Evolutionary conservation across 176 grass and related monocot species (phyloP).

Genomic region (Neostapfia colusana): DNA sequence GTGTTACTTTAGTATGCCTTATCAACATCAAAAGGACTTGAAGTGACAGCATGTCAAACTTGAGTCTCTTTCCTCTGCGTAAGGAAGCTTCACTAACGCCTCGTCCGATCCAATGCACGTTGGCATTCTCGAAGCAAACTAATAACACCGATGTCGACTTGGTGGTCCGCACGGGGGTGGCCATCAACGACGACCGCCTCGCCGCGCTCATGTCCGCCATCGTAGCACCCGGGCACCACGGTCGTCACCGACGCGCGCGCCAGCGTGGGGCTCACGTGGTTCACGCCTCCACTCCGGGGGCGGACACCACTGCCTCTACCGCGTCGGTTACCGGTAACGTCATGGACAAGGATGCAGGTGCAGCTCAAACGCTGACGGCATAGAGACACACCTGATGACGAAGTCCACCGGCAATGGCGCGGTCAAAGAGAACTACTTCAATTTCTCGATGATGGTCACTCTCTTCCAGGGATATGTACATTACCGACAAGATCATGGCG

Average conservation of each 20-base stretch:
- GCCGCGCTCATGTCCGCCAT: too few species aligned
- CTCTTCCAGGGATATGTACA: too few species aligned
- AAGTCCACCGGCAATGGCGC: constrained; percentile 81
- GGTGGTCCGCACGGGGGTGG: too few species aligned
- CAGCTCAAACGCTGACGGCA: constrained; percentile 79
- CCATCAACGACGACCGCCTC: too few species aligned
- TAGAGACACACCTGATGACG: constrained; percentile 86
- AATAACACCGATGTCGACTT: too few species aligned
- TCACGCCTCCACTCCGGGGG: too few species aligned
- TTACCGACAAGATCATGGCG: too few species aligned
- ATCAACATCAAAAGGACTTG: neutral
- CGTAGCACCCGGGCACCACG: constrained; percentile 64
- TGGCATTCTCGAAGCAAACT: constrained; percentile 28
- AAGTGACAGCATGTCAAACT: neutral
- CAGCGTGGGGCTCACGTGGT: constrained; percentile 60
- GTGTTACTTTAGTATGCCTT: neutral
- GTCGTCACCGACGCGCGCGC: constrained; percentile 72
- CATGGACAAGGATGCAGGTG: too few species aligned
- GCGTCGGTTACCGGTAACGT: constrained; percentile 87
- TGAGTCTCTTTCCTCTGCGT: neutral
- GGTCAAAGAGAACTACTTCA: constrained; percentile 78
- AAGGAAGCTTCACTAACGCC: neutral
- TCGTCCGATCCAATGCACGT: neutral
- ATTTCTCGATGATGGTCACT: constrained; percentile 39
- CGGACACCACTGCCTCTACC: constrained; percentile 72